Evolutionary conservation across 495 filamentous ascomycete species (phyloP).

Genomic region (Margaritispora aquatica): DNA sequence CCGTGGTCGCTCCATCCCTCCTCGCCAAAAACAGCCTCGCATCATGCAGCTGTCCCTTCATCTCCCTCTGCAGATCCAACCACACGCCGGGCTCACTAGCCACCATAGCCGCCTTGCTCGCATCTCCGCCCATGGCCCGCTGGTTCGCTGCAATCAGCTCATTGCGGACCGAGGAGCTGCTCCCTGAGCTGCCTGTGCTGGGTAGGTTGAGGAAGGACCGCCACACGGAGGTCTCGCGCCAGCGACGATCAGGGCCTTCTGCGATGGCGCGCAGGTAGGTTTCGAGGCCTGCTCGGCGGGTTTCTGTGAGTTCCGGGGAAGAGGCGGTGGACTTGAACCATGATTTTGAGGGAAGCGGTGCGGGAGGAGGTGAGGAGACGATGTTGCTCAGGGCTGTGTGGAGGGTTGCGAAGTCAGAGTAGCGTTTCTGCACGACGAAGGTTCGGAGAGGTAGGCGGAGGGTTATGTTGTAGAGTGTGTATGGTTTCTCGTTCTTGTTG

Average conservation of each 20-base stretch:
- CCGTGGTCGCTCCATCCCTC: conserved; percentile 66
- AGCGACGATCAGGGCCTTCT: conserved; percentile 64
- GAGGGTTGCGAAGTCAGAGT: conserved; percentile 82
- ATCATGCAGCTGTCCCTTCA: conserved; percentile 79
- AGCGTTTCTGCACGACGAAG: conserved; percentile 84
- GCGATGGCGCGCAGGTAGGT: conserved; percentile 78
- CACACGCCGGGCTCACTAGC: conserved; percentile 68
- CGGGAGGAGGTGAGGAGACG: conserved; percentile 18
- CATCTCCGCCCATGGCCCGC: conserved; percentile 8
- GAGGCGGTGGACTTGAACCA: conserved; percentile 79
- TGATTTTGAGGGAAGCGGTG: conserved; percentile 68
- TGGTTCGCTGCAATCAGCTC: conserved; percentile 22
- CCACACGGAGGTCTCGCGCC: conserved; percentile 83
- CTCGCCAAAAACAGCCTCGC: conserved; percentile 67
- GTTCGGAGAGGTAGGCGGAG: conserved; percentile 83
- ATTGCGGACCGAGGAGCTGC: conserved; percentile 38
- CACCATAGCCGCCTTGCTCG: conserved; percentile 19
- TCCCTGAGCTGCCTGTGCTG: conserved; percentile 34
- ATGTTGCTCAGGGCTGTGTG: conserved; percentile 52
- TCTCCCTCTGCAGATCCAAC: conserved; percentile 78
- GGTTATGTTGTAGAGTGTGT: conserved; percentile 89
- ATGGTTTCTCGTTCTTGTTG: conserved; percentile 53
- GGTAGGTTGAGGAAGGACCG: conserved; percentile 83
- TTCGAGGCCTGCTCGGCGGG: conserved; percentile 70
- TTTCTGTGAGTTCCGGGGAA: conserved; percentile 72